A percentile compares a stretch with the other conserved stretches of the same genome.
Conservation (phyloP, 495 filamentous ascomycete species). For the Penicillium tannophilum region DNA sequence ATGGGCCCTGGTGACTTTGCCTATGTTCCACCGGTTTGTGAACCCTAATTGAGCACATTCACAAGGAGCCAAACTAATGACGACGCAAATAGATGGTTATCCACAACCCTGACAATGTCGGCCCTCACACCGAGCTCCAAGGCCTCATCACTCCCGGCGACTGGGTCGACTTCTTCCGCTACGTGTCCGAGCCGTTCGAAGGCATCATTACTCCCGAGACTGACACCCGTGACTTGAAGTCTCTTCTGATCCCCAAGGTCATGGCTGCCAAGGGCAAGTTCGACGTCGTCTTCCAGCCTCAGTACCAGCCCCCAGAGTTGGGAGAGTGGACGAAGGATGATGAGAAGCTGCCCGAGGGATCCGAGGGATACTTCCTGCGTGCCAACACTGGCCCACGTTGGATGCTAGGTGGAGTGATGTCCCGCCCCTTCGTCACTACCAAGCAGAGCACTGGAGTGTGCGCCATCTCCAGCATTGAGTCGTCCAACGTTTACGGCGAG, state of each 20-base stretch:
- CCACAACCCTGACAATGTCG: slow-evolving; percentile 46
- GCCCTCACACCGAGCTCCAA: slow-evolving; percentile 45
- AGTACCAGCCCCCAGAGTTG: slow-evolving; percentile 42
- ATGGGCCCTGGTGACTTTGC: slow-evolving; percentile 52
- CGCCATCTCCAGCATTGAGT: slow-evolving; percentile 50
- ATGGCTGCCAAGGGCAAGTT: slow-evolving; percentile 53
- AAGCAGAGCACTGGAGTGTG: slow-evolving; percentile 45
- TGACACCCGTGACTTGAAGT: slow-evolving; percentile 45
- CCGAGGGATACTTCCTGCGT: slow-evolving; percentile 43
- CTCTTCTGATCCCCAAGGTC: slow-evolving; percentile 49
- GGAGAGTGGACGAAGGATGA: slow-evolving; percentile 45
- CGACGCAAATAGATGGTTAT: slow-evolving; percentile 28
- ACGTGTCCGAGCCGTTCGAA: slow-evolving; percentile 50
- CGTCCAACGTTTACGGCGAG: slow-evolving; percentile 32
- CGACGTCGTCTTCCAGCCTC: slow-evolving; percentile 48
- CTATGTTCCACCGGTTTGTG: slow-evolving; percentile 48
- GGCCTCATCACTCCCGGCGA: slow-evolving; percentile 53
- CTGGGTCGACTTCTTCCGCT: slow-evolving; percentile 55
- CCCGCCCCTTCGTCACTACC: slow-evolving; percentile 46
- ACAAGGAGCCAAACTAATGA: background rate
- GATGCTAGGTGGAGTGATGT: slow-evolving; percentile 47
- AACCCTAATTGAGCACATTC: background rate
- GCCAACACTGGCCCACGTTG: slow-evolving; percentile 46
- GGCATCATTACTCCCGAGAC: slow-evolving; percentile 51
- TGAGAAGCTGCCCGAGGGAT: slow-evolving; percentile 39